Conservation (phyloP, 768 basidiomycete genomes). For the Mycena filopes region DNA sequence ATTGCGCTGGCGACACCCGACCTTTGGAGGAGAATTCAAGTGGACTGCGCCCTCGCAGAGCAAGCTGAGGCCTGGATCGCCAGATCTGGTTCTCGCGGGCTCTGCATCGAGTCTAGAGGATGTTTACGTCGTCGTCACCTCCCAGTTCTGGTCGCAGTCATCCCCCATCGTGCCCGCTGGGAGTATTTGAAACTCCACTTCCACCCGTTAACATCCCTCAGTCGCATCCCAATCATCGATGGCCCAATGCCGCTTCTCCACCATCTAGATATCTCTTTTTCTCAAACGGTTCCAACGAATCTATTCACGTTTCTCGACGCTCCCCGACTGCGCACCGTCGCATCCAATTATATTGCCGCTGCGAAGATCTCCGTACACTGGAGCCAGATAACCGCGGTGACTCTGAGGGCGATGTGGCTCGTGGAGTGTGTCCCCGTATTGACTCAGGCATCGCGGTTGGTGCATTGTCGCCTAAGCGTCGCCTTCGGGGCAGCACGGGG, state of each 20-base stretch:
- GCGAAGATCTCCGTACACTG: neutral
- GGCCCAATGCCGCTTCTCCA: neutral
- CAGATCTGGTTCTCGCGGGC: no score
- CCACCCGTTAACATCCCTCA: no score
- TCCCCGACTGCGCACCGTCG: neutral
- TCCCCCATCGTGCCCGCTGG: no score
- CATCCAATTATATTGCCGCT: neutral
- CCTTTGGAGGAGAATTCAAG: neutral
- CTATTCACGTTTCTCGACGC: neutral
- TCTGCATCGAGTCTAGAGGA: no score
- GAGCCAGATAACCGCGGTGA: neutral
- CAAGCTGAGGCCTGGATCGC: no score
- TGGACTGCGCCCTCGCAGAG: no score
- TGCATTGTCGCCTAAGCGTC: neutral
- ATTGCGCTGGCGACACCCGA: constrained; percentile 1
- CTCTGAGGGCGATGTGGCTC: neutral
- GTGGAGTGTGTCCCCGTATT: neutral
- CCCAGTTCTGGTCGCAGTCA: neutral
- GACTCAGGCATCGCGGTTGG: neutral
- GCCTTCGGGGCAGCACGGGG: no score
- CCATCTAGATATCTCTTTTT: neutral
- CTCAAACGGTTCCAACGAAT: neutral
- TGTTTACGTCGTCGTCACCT: no score
- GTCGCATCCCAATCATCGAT: neutral
- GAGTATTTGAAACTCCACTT: neutral